A percentile compares a stretch with the other conserved stretches of the same genome.
Conservation (phyloP, 495 filamentous ascomycete genomes). For the Penicillium bovifimosum region DNA sequence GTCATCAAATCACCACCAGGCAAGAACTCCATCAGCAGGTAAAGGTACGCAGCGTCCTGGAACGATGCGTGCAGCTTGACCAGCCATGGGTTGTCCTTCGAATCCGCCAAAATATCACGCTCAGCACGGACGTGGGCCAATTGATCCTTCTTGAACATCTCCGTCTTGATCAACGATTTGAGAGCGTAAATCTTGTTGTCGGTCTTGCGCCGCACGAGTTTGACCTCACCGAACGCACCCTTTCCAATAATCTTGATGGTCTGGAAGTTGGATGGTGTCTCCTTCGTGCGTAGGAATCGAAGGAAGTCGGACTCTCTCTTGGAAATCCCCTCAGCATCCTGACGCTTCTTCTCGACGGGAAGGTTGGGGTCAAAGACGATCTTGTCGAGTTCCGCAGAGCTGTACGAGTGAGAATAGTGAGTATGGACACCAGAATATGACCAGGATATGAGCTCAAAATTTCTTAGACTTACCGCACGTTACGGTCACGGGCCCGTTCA, state of each 20-base stretch:
- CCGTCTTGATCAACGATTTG: constrained; percentile 95
- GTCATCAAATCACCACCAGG: constrained; percentile 99
- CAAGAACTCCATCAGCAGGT: constrained; percentile 99
- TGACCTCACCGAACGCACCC: constrained; percentile 97
- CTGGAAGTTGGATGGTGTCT: constrained; percentile 85
- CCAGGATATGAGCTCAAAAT: neutral
- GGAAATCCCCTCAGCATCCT: constrained; percentile 69
- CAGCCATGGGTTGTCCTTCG: constrained; percentile 93
- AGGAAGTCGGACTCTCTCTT: constrained; percentile 86
- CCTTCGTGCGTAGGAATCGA: constrained; percentile 88
- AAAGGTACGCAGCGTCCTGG: constrained; percentile 90
- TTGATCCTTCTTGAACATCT: constrained; percentile 99
- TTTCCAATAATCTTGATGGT: constrained; percentile 98
- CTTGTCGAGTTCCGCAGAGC: constrained; percentile 85
- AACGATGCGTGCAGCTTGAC: constrained; percentile 98
- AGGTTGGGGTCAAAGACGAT: constrained; percentile 68
- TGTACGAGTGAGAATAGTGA: constrained; percentile 28
- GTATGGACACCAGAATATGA: neutral
- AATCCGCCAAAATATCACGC: constrained; percentile 94
- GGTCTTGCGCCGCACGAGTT: constrained; percentile 90
- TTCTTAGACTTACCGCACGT: constrained; percentile 64
- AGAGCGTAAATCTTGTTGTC: constrained; percentile 97
- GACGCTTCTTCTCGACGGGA: constrained; percentile 67
- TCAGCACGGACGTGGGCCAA: constrained; percentile 97
- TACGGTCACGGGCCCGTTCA: constrained; percentile 82